Base-by-base conservation (phyloP, 2,329 filamentous ascomycete genomes). In the Pyrenochaeta sp. region DNA sequence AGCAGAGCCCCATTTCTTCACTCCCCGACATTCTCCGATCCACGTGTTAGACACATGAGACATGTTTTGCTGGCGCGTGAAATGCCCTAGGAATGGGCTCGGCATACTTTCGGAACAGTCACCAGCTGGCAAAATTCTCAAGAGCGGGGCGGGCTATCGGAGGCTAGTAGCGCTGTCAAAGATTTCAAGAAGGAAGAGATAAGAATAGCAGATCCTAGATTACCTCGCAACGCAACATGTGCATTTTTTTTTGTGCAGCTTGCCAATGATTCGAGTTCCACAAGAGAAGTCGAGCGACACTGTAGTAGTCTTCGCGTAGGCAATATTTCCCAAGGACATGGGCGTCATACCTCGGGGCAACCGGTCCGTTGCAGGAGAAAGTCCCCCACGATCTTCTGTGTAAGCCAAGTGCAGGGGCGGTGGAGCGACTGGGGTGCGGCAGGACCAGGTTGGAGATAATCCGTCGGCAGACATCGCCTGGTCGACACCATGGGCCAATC, bases 101-200 rank as follows among this genome's bases (percentile, higher is more conserved):
- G 61, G 62, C 51, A 58, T 57, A 59, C 56, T 48, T 57, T 67
- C 63, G 64, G 64, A 64, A 63, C 59, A 50, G 56, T 31, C 47
- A 54, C 51, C 49, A 54, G 43, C 44, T 51, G 35, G 48, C 49
- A 59, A 54, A 53, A 35, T 20, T 43, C 15, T 35, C n/a, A 55
- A 47, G 51, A 66, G 65, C 62, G 65, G 65, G 65, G 63, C 64
- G 56, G 56, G 61, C 64, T 68, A 66, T 61, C 54, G 62, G 63
- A 49, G 49, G 55, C 55, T 66, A 64, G 54, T 39, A 52, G 49
- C 49, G 50, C 27, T 54, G 51, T 61, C 53, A 61, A 60, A 60
- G 58, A 60, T 61, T 67, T 63, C 52, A 51, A 56, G 58, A 60
- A 63, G 55, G 56, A 56, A 46, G 17, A 59, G 57, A 67, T 67